Percentiles rank a stretch among this genome's conserved stretches.
phyloP scores from a whole-genome alignment of 2,329 filamentous ascomycete species.

The Fusarium sp. region DNA sequence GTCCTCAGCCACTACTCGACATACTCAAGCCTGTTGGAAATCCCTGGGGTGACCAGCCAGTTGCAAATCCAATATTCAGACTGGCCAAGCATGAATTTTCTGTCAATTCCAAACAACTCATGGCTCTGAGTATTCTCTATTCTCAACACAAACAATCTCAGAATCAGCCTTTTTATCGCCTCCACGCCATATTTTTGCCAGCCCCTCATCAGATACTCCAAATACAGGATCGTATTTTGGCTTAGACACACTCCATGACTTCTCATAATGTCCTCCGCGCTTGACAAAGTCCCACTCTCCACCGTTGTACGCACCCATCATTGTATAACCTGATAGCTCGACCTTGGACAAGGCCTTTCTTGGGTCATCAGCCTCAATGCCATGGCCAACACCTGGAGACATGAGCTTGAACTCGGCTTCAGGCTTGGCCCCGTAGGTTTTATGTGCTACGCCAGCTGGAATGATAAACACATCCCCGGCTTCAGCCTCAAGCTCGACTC shows the following conservation, averaged over 20 bases:
- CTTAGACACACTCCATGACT: conserved; percentile 36
- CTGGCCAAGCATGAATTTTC: no score
- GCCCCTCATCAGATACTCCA: conserved; percentile 6
- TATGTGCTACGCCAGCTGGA: conserved; percentile 66
- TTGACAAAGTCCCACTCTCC: conserved; percentile 39
- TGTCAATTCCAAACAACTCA: neutral
- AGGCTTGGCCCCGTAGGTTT: conserved; percentile 59
- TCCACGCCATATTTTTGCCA: conserved; percentile 31
- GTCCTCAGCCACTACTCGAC: no score
- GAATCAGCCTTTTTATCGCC: neutral
- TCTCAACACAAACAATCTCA: conserved; percentile 13
- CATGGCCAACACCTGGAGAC: conserved; percentile 57
- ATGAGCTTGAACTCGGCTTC: conserved; percentile 49
- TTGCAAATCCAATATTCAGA: no score
- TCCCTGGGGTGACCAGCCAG: no score
- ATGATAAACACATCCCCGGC: conserved; percentile 69
- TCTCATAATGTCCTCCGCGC: conserved; percentile 36
- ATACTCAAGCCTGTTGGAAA: no score
- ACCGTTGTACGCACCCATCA: conserved; percentile 61
- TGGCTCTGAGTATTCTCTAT: conserved; percentile 16
- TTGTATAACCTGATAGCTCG: conserved; percentile 47
- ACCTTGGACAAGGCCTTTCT: conserved; percentile 52
- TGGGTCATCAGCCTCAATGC: conserved; percentile 51
- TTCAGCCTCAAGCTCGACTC: conserved; percentile 59
- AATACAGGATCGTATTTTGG: conserved; percentile 36